Evolutionary conservation across 2,329 filamentous ascomycete species (phyloP).

Genomic region (Fusarium tanahbumbuense): DNA sequence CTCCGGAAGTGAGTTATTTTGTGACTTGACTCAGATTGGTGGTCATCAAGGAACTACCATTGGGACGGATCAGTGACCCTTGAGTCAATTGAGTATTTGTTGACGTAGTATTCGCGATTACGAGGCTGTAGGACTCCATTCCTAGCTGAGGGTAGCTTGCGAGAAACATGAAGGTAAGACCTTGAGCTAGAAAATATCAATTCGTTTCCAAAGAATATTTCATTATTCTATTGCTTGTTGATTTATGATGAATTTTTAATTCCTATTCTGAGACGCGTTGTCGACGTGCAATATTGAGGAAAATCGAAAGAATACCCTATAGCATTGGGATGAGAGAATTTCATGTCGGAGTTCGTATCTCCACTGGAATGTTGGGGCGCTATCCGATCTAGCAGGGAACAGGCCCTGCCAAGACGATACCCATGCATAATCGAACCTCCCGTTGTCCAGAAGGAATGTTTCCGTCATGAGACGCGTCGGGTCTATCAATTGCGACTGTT

Average conservation of each 20-base stretch:
- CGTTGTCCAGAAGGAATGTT: not conserved
- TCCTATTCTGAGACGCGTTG: too few species aligned
- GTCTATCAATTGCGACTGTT: not conserved
- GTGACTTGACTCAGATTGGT: not conserved
- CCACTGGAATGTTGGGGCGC: not conserved
- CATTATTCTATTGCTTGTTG: too few species aligned
- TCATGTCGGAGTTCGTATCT: rapidly evolving
- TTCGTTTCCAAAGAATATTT: too few species aligned
- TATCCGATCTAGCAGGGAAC: not conserved
- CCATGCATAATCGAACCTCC: not conserved
- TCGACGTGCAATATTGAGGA: not conserved
- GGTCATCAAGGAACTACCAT: rapidly evolving
- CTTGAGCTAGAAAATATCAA: too few species aligned
- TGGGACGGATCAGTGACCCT: rapidly evolving
- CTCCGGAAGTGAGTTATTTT: not conserved
- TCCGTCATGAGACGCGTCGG: not conserved
- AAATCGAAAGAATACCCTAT: not conserved
- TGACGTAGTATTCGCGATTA: too few species aligned
- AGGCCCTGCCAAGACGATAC: not conserved
- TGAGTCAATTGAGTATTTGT: rapidly evolving
- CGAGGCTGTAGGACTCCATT: too few species aligned
- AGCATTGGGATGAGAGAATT: not conserved
- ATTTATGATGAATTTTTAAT: too few species aligned
- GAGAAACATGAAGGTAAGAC: rapidly evolving
- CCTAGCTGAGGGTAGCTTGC: too few species aligned